A percentile compares a stretch with the other conserved stretches of the same genome.
These are phyloP conservation scores for Aeminium ludgeri DNA, from an alignment of 495 filamentous ascomycete species.

Conservation along the genomic window DNA sequence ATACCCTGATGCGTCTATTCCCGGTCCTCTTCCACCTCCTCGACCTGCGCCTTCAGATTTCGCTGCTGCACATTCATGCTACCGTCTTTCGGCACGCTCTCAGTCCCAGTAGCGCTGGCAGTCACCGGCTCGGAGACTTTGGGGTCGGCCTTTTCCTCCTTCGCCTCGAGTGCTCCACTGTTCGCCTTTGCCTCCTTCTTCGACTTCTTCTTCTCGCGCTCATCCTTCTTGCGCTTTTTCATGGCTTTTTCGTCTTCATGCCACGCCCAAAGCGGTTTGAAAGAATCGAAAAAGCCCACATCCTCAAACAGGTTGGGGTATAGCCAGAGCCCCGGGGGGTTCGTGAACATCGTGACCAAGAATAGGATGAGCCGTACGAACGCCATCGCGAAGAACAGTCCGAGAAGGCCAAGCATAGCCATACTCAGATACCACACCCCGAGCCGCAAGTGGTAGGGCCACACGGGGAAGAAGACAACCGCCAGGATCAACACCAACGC, in stretches of 20 bases:
- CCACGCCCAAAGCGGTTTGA: slow-evolving; percentile 95
- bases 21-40: slow-evolving; percentile 18
- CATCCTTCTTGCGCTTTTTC: slow-evolving; percentile 17
- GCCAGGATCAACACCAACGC: slow-evolving; percentile 68
- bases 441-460: slow-evolving; percentile 77
- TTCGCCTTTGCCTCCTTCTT: slow-evolving; percentile 12
- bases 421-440: slow-evolving; percentile 98
- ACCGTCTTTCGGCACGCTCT: slow-evolving; percentile 2
- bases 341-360: slow-evolving; percentile 70
- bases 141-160: slow-evolving; percentile 3
- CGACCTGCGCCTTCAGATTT: slow-evolving; percentile 14
- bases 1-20: neutral
- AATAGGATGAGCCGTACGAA: slow-evolving; percentile 95
- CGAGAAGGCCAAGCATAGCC: slow-evolving; percentile 79
- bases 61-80: slow-evolving; percentile 2
- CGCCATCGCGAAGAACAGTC: slow-evolving; percentile 92
- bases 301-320: slow-evolving; percentile 98
- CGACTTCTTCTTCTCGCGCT: slow-evolving; percentile 14
- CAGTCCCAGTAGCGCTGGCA: slow-evolving; percentile 1
- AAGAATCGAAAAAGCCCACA: slow-evolving; percentile 95
- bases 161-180: slow-evolving; percentile 2
- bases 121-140: slow-evolving; percentile 1
- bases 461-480: slow-evolving; percentile 88
- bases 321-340: slow-evolving; percentile 82
- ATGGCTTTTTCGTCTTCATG: slow-evolving; percentile 50